Conservation (phyloP, 257 asterid species). For the Solanum paucissectum region DNA sequence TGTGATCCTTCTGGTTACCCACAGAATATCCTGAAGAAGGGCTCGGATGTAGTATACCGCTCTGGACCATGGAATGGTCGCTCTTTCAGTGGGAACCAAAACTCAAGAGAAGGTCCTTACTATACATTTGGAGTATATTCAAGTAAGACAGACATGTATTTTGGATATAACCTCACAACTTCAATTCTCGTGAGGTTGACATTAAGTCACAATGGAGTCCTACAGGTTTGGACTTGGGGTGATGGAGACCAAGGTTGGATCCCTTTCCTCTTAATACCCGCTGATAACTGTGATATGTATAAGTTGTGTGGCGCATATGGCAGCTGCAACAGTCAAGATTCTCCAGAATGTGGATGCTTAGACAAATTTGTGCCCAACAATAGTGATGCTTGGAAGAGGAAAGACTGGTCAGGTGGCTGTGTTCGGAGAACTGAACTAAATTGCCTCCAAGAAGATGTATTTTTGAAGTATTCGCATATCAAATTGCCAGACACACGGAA, state of each 20-base stretch:
- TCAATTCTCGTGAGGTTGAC: conserved; percentile 8
- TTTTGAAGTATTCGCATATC: conserved; percentile 8
- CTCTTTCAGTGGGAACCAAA: conserved; percentile 7
- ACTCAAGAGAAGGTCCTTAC: neutral
- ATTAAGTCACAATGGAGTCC: conserved; percentile 11
- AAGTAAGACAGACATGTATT: conserved; percentile 12
- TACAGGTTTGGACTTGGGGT: conserved; percentile 22
- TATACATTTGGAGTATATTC: neutral
- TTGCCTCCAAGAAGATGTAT: conserved; percentile 12
- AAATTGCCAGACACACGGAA: conserved; percentile 18
- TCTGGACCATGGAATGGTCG: conserved; percentile 24
- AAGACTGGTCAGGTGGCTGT: conserved; percentile 24
- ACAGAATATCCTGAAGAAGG: conserved; percentile 1
- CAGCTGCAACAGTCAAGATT: conserved; percentile 7
- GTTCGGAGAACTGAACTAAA: conserved; percentile 6
- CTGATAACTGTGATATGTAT: conserved; percentile 24
- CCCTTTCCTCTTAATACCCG: neutral
- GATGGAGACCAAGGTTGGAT: conserved; percentile 15
- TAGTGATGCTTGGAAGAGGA: conserved; percentile 3
- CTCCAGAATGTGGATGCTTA: conserved; percentile 27
- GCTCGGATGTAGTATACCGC: neutral
- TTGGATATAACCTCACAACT: neutral
- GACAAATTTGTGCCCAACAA: conserved; percentile 17
- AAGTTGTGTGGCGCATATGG: conserved; percentile 35
- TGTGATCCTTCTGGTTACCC: conserved; percentile 17